A percentile compares a stretch with the other conserved stretches of the same genome.
phyloP scores from a whole-genome alignment of 768 basidiomycete genomes.

The Leccinellum albellum region DNA sequence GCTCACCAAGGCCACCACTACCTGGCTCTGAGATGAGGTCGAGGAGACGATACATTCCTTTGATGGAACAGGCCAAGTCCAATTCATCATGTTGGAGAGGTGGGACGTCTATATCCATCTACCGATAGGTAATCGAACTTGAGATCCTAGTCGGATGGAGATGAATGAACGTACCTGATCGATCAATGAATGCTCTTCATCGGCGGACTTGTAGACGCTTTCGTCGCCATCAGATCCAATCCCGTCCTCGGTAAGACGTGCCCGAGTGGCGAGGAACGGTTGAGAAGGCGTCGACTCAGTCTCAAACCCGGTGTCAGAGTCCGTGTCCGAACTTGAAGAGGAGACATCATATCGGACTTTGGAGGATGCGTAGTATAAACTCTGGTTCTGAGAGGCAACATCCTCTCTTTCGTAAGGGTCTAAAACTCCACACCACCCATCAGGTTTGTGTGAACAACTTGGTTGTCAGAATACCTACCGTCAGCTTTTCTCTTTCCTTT shows the following conservation, averaged over 20 bases:
- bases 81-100: constrained; percentile 6
- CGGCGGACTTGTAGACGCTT: constrained; percentile 14
- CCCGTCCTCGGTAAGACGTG: background rate
- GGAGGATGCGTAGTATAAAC: background rate
- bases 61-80: constrained; percentile 32
- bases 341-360: background rate
- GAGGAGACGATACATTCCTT: constrained; percentile 50
- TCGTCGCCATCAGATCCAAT: constrained; percentile 5
- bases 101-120: constrained; percentile 18
- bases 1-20: constrained; percentile 48
- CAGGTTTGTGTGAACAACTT: background rate
- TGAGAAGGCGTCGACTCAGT: constrained; percentile 7
- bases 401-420: constrained; percentile 6
- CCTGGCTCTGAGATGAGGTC: constrained; percentile 51
- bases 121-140: background rate
- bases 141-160: background rate
- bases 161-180: constrained; percentile 10
- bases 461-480: constrained; percentile 1
- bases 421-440: background rate
- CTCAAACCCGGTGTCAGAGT: background rate
- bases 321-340: constrained; percentile 9
- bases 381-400: background rate
- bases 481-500: constrained; percentile 21
- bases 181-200: constrained; percentile 2
- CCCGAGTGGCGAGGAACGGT: background rate